Percentiles rank a stretch among this genome's conserved stretches.
These are phyloP conservation scores for Xylaria nigripes DNA, from an alignment of 495 filamentous ascomycete genomes.

Conservation along the genomic window DNA sequence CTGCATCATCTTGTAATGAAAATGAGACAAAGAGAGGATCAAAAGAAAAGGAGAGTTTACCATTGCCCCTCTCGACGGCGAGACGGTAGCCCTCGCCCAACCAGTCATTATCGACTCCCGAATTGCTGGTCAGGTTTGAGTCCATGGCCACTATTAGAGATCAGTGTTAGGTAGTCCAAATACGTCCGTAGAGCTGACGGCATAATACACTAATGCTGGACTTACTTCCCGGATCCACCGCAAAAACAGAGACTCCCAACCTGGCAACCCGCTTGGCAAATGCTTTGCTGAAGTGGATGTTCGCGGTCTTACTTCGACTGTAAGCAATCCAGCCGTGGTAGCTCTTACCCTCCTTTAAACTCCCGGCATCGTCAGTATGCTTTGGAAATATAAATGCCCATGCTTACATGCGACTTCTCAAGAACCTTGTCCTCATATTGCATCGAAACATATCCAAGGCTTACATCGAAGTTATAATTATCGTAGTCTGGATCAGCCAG, in stretches of 20 bases:
- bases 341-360: conserved; percentile 13
- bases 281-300: conserved; percentile 47
- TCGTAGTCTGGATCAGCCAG: conserved; percentile 42
- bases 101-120: conserved; percentile 26
- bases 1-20: neutral
- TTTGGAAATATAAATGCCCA: too few species aligned
- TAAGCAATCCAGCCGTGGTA: conserved; percentile 42
- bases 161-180: conserved; percentile 21
- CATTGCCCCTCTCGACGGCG: neutral
- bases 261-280: conserved; percentile 34
- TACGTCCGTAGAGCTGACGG: conserved; percentile 24
- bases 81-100: neutral
- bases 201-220: conserved; percentile 33
- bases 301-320: conserved; percentile 50
- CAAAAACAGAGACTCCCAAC: conserved; percentile 12
- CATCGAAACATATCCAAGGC: neutral
- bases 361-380: too few species aligned
- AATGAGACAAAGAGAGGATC: neutral
- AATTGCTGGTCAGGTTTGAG: conserved; percentile 34
- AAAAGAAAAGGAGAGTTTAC: neutral
- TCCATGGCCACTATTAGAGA: conserved; percentile 30
- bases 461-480: conserved; percentile 29
- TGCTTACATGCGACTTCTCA: too few species aligned
- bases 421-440: neutral
- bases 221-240: conserved; percentile 35